A percentile compares a stretch with the other conserved stretches of the same genome.
Conservation (phyloP, 2,329 filamentous ascomycete genomes). For the Penicillium sp. region DNA sequence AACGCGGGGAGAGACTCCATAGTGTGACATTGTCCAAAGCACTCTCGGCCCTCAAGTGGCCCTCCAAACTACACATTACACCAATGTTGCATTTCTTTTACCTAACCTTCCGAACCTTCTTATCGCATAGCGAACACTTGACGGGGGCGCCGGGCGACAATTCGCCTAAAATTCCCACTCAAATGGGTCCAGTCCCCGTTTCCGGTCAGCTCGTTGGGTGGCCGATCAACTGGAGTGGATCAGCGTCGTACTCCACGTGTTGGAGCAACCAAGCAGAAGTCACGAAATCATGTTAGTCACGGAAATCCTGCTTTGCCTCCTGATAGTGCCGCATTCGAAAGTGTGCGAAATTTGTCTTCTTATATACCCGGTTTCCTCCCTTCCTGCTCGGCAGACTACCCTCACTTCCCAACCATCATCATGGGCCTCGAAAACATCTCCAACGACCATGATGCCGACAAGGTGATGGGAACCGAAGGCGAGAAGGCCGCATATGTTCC, state of each 20-base stretch:
- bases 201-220: constrained; percentile 13
- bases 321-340: constrained; percentile 16
- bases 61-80: not conserved
- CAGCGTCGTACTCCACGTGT: constrained; percentile 24
- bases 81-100: constrained; percentile 23
- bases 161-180: constrained; percentile 5
- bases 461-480: constrained; percentile 11
- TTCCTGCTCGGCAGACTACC: not conserved
- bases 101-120: constrained; percentile 20
- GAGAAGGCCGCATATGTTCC: constrained; percentile 13
- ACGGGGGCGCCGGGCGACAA: constrained; percentile 1
- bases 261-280: constrained; percentile 8
- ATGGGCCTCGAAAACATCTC: constrained; percentile 21
- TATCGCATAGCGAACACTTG: constrained; percentile 8
- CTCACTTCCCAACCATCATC: not conserved
- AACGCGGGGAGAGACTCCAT: constrained; percentile 12
- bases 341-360: constrained; percentile 2
- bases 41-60: not conserved
- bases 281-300: constrained; percentile 11
- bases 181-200: constrained; percentile 1
- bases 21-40: constrained; percentile 1
- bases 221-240: constrained; percentile 13
- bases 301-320: constrained; percentile 11
- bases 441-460: constrained; percentile 12
- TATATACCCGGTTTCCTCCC: constrained; percentile 4